Evolutionary conservation across 192 early-diverging fungal species (phyloP).

Genomic region (Coemansia sp.): DNA sequence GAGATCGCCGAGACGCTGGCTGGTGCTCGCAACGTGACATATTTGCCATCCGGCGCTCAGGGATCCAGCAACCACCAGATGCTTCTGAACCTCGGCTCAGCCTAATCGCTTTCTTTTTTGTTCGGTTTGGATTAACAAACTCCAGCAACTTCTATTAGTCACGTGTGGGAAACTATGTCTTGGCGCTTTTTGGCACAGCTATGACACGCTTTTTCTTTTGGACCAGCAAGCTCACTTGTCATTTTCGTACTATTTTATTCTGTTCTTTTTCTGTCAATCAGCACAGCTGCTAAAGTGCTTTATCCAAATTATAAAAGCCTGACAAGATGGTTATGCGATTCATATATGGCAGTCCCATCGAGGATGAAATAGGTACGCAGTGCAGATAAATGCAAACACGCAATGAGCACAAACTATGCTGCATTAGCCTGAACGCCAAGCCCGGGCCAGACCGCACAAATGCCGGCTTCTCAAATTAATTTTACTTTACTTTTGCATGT

Average conservation of each 20-base stretch:
- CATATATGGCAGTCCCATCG: slow-evolving; percentile 50
- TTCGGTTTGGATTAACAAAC: not conserved
- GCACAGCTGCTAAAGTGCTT: not conserved
- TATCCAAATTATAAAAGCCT: not conserved
- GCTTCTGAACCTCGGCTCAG: slow-evolving; percentile 67
- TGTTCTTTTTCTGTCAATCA: slow-evolving; percentile 5
- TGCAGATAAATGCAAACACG: not conserved
- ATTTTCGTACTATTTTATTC: not conserved
- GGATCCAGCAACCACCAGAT: slow-evolving; percentile 69
- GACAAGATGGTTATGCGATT: slow-evolving; percentile 48
- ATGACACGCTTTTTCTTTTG: not conserved
- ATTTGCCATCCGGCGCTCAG: slow-evolving; percentile 67
- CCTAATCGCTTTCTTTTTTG: slow-evolving; percentile 17
- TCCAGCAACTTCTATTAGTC: not conserved
- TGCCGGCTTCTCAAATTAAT: not conserved
- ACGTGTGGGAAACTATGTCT: not conserved
- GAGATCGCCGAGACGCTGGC: slow-evolving; percentile 91
- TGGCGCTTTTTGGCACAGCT: not conserved
- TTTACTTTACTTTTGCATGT: slow-evolving; percentile 4
- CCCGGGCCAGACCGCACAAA: not conserved
- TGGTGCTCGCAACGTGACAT: slow-evolving; percentile 81
- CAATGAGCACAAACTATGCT: not conserved
- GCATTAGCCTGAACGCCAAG: not conserved
- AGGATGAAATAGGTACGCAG: slow-evolving; percentile 52
- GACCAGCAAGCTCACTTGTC: not conserved